Evolutionary conservation across 768 basidiomycete genomes (phyloP).

Genomic region (Suillus occidentalis): DNA sequence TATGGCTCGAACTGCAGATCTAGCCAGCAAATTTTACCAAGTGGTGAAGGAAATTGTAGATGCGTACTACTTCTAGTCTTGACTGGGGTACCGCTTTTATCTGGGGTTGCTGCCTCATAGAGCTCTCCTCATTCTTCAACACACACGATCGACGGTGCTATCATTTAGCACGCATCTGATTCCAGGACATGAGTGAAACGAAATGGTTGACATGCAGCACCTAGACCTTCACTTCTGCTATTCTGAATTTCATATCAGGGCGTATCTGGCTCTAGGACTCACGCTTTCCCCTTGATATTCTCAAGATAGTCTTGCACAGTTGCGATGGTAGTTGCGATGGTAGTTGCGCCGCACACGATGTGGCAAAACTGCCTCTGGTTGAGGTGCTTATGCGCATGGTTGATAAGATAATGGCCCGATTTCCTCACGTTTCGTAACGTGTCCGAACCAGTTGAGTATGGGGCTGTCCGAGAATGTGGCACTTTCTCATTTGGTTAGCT

Average conservation of each 20-base stretch:
- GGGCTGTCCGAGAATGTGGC: neutral
- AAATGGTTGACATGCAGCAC: neutral
- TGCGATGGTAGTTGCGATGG: neutral
- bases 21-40: neutral
- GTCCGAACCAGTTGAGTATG: neutral
- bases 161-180: neutral
- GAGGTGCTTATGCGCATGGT: neutral
- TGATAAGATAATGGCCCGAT: conserved; percentile 1
- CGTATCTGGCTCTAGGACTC: neutral
- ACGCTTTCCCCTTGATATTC: neutral
- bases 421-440: neutral
- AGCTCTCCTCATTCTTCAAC: neutral
- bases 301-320: neutral
- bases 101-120: neutral
- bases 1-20: neutral
- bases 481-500: conserved; percentile 6
- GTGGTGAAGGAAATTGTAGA: neutral
- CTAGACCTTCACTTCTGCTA: neutral
- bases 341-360: neutral
- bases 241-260: neutral
- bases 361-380: neutral
- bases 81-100: neutral
- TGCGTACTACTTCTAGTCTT: neutral
- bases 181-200: neutral
- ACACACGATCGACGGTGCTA: neutral